A percentile compares a stretch with the other conserved stretches of the same genome.
These are phyloP conservation scores for Dendrobium officinale DNA, from an alignment of 106 monocot species.

Conservation along the genomic window DNA sequence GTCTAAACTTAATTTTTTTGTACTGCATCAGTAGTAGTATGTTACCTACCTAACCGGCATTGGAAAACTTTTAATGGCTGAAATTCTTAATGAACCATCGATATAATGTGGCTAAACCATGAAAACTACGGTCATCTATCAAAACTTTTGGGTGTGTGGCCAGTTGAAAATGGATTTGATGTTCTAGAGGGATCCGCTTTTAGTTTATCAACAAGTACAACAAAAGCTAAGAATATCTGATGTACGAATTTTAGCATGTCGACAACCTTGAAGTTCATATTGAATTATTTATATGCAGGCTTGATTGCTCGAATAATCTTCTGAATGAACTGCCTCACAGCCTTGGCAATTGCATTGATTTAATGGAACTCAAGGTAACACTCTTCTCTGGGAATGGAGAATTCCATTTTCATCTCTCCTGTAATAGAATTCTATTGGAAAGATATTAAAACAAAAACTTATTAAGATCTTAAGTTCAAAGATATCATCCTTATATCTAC, in stretches of 20 bases:
- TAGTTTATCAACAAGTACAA: no score
- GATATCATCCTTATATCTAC: background rate
- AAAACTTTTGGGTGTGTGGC: no score
- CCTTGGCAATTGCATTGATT: constrained; percentile 58
- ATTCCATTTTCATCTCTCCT: constrained; percentile 2
- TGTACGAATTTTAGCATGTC: background rate
- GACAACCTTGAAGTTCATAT: background rate
- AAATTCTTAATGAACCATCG: no score
- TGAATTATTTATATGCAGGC: constrained; percentile 34
- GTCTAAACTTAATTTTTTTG: background rate
- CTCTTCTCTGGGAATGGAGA: background rate
- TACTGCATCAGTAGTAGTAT: background rate
- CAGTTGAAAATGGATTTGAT: no score
- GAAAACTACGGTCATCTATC: no score
- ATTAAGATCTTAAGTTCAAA: background rate
- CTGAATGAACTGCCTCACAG: constrained; percentile 69
- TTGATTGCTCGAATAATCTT: constrained; percentile 86
- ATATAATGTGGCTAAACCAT: no score
- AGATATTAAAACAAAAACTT: background rate
- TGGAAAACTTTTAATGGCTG: background rate
- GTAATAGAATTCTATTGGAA: background rate
- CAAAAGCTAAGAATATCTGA: no score
- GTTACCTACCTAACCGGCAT: background rate
- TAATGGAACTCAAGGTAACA: constrained; percentile 83
- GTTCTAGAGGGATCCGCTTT: no score